Evolutionary conservation across 495 filamentous ascomycete genomes (phyloP).

Genomic region (Aspergillus cristatus): DNA sequence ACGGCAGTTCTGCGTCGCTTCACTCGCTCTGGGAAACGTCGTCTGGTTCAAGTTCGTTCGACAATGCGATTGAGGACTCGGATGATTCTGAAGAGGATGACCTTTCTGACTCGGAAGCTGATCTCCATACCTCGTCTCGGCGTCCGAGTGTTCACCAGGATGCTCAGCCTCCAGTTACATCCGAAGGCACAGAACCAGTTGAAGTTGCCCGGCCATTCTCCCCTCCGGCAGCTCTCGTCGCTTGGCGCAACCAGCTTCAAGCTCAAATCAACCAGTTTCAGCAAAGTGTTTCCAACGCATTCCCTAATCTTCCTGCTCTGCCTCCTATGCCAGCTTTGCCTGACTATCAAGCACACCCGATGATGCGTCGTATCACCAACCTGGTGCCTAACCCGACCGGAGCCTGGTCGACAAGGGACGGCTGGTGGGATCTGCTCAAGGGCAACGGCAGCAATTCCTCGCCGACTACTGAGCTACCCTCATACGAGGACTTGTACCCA

Average conservation of each 20-base stretch:
- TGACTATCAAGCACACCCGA: constrained; percentile 63
- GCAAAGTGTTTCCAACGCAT: constrained; percentile 56
- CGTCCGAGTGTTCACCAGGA: constrained; percentile 37
- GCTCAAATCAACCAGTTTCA: constrained; percentile 75
- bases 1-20: constrained; percentile 57
- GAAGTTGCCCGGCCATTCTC: constrained; percentile 32
- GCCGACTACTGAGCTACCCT: constrained; percentile 49
- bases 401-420: constrained; percentile 40
- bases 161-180: constrained; percentile 12
- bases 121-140: constrained; percentile 33
- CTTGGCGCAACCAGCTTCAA: constrained; percentile 67
- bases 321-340: constrained; percentile 54
- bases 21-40: constrained; percentile 53
- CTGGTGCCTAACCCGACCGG: constrained; percentile 53
- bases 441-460: constrained; percentile 35
- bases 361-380: constrained; percentile 65
- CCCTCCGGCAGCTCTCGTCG: constrained; percentile 55
- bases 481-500: constrained; percentile 77
- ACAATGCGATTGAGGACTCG: constrained; percentile 39
- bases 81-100: constrained; percentile 32
- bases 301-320: constrained; percentile 56
- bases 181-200: constrained; percentile 20
- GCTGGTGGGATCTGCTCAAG: constrained; percentile 62
- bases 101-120: constrained; percentile 26
- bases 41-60: constrained; percentile 31